Evolutionary conservation across 139 green algal species (phyloP).

Genomic region (Auxenochlorella protothecoides): DNA sequence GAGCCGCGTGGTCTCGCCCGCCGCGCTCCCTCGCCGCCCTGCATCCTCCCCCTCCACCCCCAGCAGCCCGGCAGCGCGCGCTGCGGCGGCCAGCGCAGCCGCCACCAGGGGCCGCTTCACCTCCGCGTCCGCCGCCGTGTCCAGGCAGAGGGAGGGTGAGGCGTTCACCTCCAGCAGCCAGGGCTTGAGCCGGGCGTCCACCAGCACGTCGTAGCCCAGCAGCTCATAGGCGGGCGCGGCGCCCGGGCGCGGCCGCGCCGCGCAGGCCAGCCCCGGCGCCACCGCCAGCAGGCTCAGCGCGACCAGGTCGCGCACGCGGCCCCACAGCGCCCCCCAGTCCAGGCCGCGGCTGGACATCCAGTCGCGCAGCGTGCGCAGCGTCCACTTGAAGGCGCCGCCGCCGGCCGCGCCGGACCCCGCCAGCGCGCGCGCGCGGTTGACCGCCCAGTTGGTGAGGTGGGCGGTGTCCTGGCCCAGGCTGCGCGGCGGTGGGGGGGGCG

Average conservation of each 20-base stretch:
- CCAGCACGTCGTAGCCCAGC: constrained; percentile 54
- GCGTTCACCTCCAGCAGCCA: constrained; percentile 85
- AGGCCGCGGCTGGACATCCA: constrained; percentile 24
- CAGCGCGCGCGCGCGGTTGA: not conserved
- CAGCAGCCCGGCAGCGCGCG: too few species aligned
- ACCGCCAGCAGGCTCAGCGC: constrained; percentile 52
- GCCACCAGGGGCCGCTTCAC: constrained; percentile 37
- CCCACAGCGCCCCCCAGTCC: constrained; percentile 40
- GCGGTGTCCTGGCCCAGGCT: constrained; percentile 56
- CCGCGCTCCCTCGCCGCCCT: not conserved
- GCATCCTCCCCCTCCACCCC: not conserved
- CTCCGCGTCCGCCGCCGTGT: constrained; percentile 51
- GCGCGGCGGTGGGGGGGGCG: constrained; percentile 19
- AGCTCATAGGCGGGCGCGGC: constrained; percentile 9
- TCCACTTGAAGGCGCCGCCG: constrained; percentile 48
- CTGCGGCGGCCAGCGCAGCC: constrained; percentile 22
- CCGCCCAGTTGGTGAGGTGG: constrained; percentile 67
- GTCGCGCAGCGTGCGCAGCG: constrained; percentile 29
- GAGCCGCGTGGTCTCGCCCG: not conserved
- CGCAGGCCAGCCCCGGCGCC: constrained; percentile 50
- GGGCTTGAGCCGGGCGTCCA: constrained; percentile 50
- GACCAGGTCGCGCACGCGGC: constrained; percentile 42
- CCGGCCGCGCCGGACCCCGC: constrained; percentile 5
- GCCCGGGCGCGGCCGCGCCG: not conserved
- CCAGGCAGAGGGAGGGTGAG: constrained; percentile 59